Conservation (phyloP, 2,329 filamentous ascomycete genomes). For the Talaromyces sp. region DNA sequence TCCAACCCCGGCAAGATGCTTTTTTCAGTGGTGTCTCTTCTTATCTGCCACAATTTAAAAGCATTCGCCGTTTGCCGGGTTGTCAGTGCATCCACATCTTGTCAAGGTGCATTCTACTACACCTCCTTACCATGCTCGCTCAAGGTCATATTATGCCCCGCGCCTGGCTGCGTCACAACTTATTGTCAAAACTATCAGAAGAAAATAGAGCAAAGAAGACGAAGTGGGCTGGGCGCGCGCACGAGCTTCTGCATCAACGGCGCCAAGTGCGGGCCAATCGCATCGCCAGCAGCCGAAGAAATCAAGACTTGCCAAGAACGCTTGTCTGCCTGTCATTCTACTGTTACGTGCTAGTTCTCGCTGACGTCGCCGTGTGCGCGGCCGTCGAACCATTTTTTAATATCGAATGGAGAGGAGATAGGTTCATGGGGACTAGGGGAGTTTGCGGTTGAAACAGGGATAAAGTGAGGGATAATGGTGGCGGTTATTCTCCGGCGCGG, state of each 20-base stretch:
- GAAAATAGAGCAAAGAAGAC: background rate
- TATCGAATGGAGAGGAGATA: background rate
- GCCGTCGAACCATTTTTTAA: background rate
- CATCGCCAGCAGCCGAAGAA: background rate
- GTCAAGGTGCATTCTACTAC: background rate
- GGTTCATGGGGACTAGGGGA: too few species aligned
- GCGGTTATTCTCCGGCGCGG: too few species aligned
- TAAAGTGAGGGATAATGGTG: too few species aligned
- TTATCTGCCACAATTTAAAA: too few species aligned
- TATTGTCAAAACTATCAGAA: background rate
- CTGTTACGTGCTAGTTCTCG: background rate
- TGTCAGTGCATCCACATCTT: too few species aligned
- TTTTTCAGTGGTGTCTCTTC: too few species aligned
- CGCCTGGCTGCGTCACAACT: too few species aligned
- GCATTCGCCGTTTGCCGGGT: too few species aligned
- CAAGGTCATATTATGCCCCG: background rate
- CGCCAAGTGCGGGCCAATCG: background rate
- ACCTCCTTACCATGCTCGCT: background rate
- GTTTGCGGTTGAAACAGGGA: too few species aligned
- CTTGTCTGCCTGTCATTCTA: background rate
- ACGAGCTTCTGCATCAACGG: background rate
- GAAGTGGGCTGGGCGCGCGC: background rate
- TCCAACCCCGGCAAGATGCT: too few species aligned
- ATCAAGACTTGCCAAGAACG: background rate
- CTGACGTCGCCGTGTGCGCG: background rate